Base-by-base conservation (phyloP, 225 moss, liverwort and hornwort genomes). In the Pleurozium schreberi region DNA sequence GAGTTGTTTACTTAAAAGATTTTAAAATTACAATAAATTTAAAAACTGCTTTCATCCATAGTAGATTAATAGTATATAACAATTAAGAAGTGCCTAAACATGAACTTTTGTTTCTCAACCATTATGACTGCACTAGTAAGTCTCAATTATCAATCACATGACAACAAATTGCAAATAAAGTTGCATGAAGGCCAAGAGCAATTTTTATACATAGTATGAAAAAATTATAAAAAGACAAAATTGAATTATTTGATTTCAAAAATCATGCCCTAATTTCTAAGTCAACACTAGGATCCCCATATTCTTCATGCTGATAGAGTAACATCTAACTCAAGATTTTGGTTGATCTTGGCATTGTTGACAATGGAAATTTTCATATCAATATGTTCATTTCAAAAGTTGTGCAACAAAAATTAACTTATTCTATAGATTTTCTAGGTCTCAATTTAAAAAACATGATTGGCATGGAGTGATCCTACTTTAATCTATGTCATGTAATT, bases 281-380 rank as follows among this genome's bases (percentile, higher is more conserved):
- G 12, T 50, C 12, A 33, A 33, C 0, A 31, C 2, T 49, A 31
- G 31, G 0, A 2, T 11, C 49, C 12, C 0, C 0, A 7, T 30
- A 0, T 1, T 43, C 10, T 73, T 2, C 0, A 0, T 0, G 6
- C 45, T 71, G 28, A 18, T 0, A 6, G 0, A 6, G 0, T 73
- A 6, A 43, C 2, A 1, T 10, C 4, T 11, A 7, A 12, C 1
- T 31, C 0, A 49, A 75, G 12, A 12, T 75, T 49, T 47, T 6
- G 6, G 7, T 31, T 47, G 6, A 12, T 7, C 31, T 49, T 1
- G 6, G 0, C 19, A 57, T 57, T 57, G 19, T 19, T 5, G 19
- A 57, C 57, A 75, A 47, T 19, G 7, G 7, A 1, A 75, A 2
- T 19, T 31, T 74, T 31, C 1, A 30, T 2, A 7, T 31, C 2